These are phyloP conservation scores for Podila horticola DNA, from an alignment of 192 early-diverging fungal genomes.

Conservation along the genomic window DNA sequence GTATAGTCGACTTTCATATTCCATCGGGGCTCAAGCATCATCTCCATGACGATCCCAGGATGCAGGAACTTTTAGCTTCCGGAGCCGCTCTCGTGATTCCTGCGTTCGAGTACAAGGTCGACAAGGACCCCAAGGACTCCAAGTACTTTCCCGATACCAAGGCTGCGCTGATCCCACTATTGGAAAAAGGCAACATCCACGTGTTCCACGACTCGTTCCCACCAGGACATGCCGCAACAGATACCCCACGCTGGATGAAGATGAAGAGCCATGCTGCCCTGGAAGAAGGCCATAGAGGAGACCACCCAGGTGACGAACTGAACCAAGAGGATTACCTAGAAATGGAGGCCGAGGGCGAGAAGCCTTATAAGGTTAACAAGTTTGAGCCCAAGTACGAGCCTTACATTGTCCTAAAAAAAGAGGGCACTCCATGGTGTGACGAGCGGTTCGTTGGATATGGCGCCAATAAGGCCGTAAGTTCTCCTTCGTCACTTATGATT, in stretches of 20 bases:
- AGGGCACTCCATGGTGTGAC: slow-evolving; percentile 66
- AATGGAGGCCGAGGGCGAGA: slow-evolving; percentile 43
- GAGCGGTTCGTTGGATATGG: slow-evolving; percentile 73
- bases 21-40: slow-evolving; percentile 60
- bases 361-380: slow-evolving; percentile 60
- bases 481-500: not conserved
- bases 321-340: slow-evolving; percentile 29
- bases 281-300: not conserved
- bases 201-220: slow-evolving; percentile 67
- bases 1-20: slow-evolving; percentile 63
- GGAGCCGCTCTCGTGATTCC: slow-evolving; percentile 66
- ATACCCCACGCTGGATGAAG: slow-evolving; percentile 59
- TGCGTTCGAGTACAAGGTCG: slow-evolving; percentile 66
- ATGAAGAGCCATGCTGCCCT: slow-evolving; percentile 11
- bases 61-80: slow-evolving; percentile 56
- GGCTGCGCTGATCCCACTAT: slow-evolving; percentile 48
- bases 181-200: slow-evolving; percentile 58
- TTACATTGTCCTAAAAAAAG: slow-evolving; percentile 64
- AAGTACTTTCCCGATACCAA: slow-evolving; percentile 64
- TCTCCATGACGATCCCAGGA: slow-evolving; percentile 48
- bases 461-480: slow-evolving; percentile 64
- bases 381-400: slow-evolving; percentile 71
- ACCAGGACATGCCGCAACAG: slow-evolving; percentile 66
- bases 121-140: slow-evolving; percentile 61
- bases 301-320: not conserved